A percentile compares a stretch with the other conserved stretches of the same genome.
Conservation (phyloP, 768 basidiomycete genomes). For the Imleria badia region DNA sequence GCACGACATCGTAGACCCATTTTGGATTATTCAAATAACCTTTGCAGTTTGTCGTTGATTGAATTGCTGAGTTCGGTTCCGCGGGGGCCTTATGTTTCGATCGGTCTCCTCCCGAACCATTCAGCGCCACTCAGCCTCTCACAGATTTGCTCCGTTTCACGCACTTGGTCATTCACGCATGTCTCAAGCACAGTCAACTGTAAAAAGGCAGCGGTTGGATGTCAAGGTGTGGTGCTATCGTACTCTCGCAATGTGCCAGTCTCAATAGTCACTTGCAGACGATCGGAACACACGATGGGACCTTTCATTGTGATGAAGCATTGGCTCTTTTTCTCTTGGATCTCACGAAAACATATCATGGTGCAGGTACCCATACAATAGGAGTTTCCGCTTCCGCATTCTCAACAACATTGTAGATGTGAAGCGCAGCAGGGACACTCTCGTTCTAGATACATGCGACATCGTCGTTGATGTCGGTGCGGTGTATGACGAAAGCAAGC, state of each 20-base stretch:
- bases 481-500: constrained; percentile 75
- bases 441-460: constrained; percentile 72
- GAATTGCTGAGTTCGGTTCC: background rate
- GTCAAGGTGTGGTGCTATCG: constrained; percentile 33
- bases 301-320: constrained; percentile 97
- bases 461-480: constrained; percentile 98
- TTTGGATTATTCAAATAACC: background rate
- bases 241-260: background rate
- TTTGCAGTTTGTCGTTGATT: background rate
- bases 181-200: constrained; percentile 27
- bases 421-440: constrained; percentile 72
- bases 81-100: background rate
- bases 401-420: constrained; percentile 42
- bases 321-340: constrained; percentile 89
- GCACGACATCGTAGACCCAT: constrained; percentile 20
- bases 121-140: background rate
- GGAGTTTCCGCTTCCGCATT: background rate
- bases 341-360: constrained; percentile 69
- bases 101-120: background rate
- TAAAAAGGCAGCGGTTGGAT: constrained; percentile 46
- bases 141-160: background rate
- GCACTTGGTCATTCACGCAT: constrained; percentile 7
- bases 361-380: constrained; percentile 55
- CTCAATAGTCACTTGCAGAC: constrained; percentile 40
- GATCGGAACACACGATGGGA: constrained; percentile 94